Percentiles rank a stretch among this genome's conserved stretches.
These are phyloP conservation scores for Chrysochromulina parva DNA, from an alignment of 78 protist genomes.

Conservation along the genomic window DNA sequence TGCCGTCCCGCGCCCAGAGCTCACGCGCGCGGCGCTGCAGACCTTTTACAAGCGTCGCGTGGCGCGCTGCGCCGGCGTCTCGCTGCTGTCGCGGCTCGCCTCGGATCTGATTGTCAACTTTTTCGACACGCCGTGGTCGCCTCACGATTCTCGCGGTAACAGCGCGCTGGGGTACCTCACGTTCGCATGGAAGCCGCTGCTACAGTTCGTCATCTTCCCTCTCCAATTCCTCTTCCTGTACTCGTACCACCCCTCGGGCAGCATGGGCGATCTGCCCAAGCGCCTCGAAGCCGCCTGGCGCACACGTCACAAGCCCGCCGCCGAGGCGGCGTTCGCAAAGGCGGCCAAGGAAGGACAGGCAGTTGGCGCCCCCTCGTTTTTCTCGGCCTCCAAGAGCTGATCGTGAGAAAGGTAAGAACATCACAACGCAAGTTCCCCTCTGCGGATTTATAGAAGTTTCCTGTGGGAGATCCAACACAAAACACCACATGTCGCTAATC, in stretches of 20 bases:
- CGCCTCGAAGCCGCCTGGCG: neutral
- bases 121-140: constrained; percentile 18
- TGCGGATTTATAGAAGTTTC: too few species aligned
- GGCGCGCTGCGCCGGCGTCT: neutral
- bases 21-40: neutral
- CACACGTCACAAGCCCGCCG: neutral
- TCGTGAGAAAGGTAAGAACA: too few species aligned
- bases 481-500: too few species aligned
- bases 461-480: too few species aligned
- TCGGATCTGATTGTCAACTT: constrained; percentile 19
- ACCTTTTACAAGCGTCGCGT: neutral
- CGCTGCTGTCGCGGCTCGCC: neutral
- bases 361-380: neutral
- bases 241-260: constrained; percentile 5
- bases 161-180: neutral
- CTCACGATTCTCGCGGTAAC: neutral
- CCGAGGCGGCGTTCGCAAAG: neutral
- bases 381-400: neutral
- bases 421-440: too few species aligned
- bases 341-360: neutral
- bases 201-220: neutral
- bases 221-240: neutral
- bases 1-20: neutral
- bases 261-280: neutral
- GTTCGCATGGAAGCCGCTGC: neutral